Evolutionary conservation across 257 asterid species (phyloP), one percentile per base, ranked within the genome.

Genomic region (Solanum virginianum): DNA sequence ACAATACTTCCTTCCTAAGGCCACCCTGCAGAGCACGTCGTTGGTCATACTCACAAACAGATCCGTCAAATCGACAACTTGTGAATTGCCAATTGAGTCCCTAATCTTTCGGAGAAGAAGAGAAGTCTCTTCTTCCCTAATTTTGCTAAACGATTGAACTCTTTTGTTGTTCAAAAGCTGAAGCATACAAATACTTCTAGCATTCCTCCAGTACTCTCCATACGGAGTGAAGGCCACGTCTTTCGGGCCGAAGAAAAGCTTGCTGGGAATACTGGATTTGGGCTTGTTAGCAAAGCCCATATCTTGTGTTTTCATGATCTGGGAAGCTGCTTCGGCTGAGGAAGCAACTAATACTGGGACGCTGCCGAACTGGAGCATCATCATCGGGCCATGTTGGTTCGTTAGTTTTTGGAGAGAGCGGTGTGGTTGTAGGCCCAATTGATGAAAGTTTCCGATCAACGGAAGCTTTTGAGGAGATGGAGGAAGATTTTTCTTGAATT

Each of bases 401-500:
- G 92, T 88, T 16, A 94, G 68, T 8, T 89, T 63, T 12, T 85
- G 92, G 47, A 93, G 85, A 0, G 94, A 82, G 0, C 87, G 92
- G 84, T 92, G 95, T 57, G 91, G 62, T 7, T 83, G 53, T 4
- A 51, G 6, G 18, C 91, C 84, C 10, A 94, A 12, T 6, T 92
- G 96, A 83, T 90, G 96, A 57, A 94, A 87, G 39, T 94, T 90
- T 82, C 97, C 96, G 8, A 93, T 22, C 41, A 94, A 63, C 10
- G 97, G 97, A 32, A 90, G 80, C 63, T 72, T 87, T 85, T 86
- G 88, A 29, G 94, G 95, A 4, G 95, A 91, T 51, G 94, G 93
- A 18, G 94, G 92, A 68, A 68, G 75, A 68, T 68, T 32, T 68
- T 68, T 68, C 49, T 68, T 68, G 13, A 1, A 16, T 68, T 16